Percentiles rank a stretch among this genome's conserved stretches.
Evolutionary conservation across 1,284 basidiomycete species (phyloP).

Genomic region (Coriolopsis trogii): DNA sequence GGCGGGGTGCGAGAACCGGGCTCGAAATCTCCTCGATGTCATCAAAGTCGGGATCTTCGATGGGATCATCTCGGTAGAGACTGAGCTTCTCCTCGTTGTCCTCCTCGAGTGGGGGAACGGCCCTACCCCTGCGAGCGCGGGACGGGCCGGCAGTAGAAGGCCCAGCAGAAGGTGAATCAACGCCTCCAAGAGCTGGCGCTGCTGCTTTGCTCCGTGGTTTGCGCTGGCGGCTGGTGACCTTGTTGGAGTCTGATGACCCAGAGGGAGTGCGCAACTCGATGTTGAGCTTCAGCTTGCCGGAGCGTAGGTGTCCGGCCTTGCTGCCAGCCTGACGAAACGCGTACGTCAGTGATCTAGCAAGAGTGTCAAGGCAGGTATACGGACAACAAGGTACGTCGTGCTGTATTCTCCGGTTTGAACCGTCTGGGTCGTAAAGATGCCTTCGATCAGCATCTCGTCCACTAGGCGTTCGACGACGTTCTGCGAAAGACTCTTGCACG

Average conservation of each 20-base stretch:
- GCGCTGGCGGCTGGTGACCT: not conserved
- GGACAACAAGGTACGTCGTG: slow-evolving; percentile 38
- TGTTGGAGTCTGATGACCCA: too few relatives aligned
- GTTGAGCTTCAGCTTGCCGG: slow-evolving; percentile 6
- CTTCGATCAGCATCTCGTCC: slow-evolving; percentile 47
- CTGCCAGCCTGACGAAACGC: not conserved
- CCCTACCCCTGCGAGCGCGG: slow-evolving; percentile 1
- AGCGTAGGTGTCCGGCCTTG: not conserved
- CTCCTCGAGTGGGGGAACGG: not conserved
- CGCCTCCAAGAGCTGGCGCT: not conserved
- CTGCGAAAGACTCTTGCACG: slow-evolving; percentile 50
- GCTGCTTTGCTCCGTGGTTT: slow-evolving; percentile 9
- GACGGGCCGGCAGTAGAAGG: slow-evolving; percentile 1
- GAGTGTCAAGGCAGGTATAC: not conserved
- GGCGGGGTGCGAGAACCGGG: slow-evolving; percentile 11
- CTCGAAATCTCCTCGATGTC: slow-evolving; percentile 22
- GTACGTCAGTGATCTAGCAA: not conserved
- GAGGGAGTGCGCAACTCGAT: slow-evolving; percentile 12
- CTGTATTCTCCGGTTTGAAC: slow-evolving; percentile 29
- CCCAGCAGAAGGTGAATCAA: slow-evolving; percentile 9
- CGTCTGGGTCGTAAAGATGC: slow-evolving; percentile 41
- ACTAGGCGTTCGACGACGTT: slow-evolving; percentile 67
- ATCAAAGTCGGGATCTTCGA: slow-evolving; percentile 13
- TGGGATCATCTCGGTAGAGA: slow-evolving; percentile 20
- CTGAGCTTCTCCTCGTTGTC: slow-evolving; percentile 4